Evolutionary conservation across 192 early-diverging fungal species (phyloP), one percentile per base, ranked within the genome.

Genomic region (Podila minutissima): DNA sequence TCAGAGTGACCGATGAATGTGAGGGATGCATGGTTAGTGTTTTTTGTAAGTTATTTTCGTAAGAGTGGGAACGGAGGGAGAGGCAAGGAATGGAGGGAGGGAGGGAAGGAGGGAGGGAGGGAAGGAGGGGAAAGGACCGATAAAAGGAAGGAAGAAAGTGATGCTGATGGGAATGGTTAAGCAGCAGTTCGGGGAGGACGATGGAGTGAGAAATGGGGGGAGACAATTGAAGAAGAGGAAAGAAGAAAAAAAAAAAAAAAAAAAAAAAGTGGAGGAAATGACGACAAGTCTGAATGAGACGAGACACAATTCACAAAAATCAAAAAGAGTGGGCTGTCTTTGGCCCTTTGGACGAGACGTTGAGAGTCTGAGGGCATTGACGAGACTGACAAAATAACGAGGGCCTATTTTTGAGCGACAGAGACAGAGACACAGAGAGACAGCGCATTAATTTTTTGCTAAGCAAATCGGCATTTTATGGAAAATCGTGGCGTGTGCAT

Each of bases 1-100:
- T 73, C 61, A 81, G 58, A 2, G 77, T 81, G 41, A 66, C 46
- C 15, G 77, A 81, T 26, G 77, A 81, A 22, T 72, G 71, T 33
- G 77, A 81, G 9, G 61, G 62, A 22, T 29, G 64, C 10, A 72
- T 57, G 48, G 28, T 35, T 46, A 15, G 11, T 46, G 11, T 46
- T 41, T 12, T 12, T 12, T 10, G 0, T 41, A 2, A 2, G 1
- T 33, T 33, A 33, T 33, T 33, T 33, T 37, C 17, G 32, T 24
- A 35, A 24, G 19, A 1, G 17, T 29, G 51, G 37, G 19, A 13
- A 38, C 48, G 67, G 37, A 38, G 5, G 58, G 29, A 29, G 29
- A 29, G 29, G 20, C 13, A 37, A n/a, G 7, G n/a, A 13, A 35
- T 48, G 67, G 37, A 38, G 6, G 58, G 29, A 33, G 51, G 6